Percentiles rank a stretch among this genome's conserved stretches.
Conservation (phyloP, 2,329 filamentous ascomycete genomes). For the Trichoderma atrobrunneum region DNA sequence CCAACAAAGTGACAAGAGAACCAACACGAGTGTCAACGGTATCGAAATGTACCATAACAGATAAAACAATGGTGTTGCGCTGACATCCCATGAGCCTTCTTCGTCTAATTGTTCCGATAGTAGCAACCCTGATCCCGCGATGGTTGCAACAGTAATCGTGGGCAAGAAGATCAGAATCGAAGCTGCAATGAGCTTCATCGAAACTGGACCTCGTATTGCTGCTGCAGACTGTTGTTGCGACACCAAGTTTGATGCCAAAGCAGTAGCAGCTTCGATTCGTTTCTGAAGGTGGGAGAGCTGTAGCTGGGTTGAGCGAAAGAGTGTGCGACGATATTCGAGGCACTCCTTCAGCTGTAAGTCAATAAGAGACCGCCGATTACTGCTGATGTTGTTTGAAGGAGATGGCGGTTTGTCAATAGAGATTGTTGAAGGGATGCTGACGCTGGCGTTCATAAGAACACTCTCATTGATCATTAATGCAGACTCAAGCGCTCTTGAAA, state of each 20-base stretch:
- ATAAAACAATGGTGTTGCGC: conserved; percentile 30
- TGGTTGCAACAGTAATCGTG: conserved; percentile 35
- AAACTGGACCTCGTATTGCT: conserved; percentile 36
- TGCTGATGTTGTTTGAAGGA: neutral
- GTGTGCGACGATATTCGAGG: conserved; percentile 32
- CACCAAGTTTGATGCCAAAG: conserved; percentile 37
- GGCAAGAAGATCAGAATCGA: conserved; percentile 40
- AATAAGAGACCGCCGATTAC: conserved; percentile 19
- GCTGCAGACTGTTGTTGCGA: conserved; percentile 37
- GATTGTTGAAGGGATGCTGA: neutral
- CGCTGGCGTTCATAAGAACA: neutral
- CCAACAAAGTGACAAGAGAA: conserved; percentile 28
- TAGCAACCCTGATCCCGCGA: conserved; percentile 32
- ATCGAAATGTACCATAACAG: conserved; percentile 32
- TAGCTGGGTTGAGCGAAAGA: conserved; percentile 37
- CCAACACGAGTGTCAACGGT: conserved; percentile 28
- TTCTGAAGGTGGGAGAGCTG: conserved; percentile 35
- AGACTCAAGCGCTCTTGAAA: conserved; percentile 30
- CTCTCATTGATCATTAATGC: conserved; percentile 28
- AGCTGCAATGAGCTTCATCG: conserved; percentile 38
- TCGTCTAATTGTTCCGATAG: conserved; percentile 24
- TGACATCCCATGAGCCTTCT: conserved; percentile 25
- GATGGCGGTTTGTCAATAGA: neutral
- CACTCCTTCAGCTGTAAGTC: conserved; percentile 29
- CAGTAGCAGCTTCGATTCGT: conserved; percentile 36